Percentiles rank a stretch among this genome's conserved stretches.
These are phyloP conservation scores for Cladosporium austrohemisphaericum DNA, from an alignment of 2,329 filamentous ascomycete genomes.

Conservation along the genomic window DNA sequence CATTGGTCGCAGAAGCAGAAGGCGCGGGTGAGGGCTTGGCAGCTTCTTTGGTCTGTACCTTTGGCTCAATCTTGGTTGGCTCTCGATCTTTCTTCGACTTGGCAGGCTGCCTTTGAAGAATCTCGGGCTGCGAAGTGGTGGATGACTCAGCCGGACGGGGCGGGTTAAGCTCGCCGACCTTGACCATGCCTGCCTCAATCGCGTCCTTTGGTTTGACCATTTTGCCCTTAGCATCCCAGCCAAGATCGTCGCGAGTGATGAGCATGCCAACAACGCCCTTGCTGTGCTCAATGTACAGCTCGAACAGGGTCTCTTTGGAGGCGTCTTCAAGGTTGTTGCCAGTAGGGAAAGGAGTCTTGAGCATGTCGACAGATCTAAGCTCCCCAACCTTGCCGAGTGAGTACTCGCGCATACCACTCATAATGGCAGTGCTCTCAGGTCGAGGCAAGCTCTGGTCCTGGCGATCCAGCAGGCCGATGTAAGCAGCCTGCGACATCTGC, in stretches of 20 bases:
- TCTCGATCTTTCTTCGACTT: constrained; percentile 16
- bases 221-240: constrained; percentile 88
- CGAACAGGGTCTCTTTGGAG: constrained; percentile 75
- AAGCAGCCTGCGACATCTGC: constrained; percentile 80
- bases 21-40: not conserved
- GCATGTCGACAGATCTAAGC: constrained; percentile 84
- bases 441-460: constrained; percentile 71
- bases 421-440: constrained; percentile 92
- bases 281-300: constrained; percentile 96
- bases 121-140: constrained; percentile 19
- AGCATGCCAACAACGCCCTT: constrained; percentile 89
- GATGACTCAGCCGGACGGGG: constrained; percentile 22
- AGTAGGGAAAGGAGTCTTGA: constrained; percentile 65
- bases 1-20: constrained; percentile 12
- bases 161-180: constrained; percentile 62
- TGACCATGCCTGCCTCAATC: constrained; percentile 67
- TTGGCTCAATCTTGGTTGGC: constrained; percentile 13
- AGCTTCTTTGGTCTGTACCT: constrained; percentile 13
- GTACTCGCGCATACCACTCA: constrained; percentile 94
- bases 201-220: constrained; percentile 76
- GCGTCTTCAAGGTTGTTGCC: constrained; percentile 57
- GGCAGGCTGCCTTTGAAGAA: constrained; percentile 21
- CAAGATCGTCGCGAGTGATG: constrained; percentile 83
- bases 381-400: constrained; percentile 83
- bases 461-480: constrained; percentile 71